Conservation (phyloP, 805 yeast species). For the Candida taoyuanica region DNA sequence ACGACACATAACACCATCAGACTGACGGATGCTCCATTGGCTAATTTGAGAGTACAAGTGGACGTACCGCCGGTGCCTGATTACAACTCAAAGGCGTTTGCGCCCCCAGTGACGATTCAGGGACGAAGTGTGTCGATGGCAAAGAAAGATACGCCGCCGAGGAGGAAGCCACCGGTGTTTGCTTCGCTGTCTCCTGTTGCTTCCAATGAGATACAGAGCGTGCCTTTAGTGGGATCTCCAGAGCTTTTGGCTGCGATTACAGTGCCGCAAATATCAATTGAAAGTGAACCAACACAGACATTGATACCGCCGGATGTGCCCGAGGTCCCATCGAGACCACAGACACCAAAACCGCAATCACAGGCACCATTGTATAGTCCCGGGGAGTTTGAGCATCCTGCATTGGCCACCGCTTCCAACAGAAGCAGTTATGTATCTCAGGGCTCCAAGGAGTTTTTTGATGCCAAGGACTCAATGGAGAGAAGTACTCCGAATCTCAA, state of each 20-base stretch:
- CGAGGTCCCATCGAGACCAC: slow-evolving; percentile 4
- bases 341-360: slow-evolving; percentile 6
- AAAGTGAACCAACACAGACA: too few relatives aligned
- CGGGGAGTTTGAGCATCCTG: slow-evolving; percentile 1
- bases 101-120: slow-evolving; percentile 27
- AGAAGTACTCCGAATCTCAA: slow-evolving; percentile 3
- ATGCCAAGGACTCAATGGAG: slow-evolving; percentile 11
- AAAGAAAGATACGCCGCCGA: slow-evolving; percentile 17
- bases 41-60: slow-evolving; percentile 13
- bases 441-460: slow-evolving; percentile 16
- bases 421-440: slow-evolving; percentile 7
- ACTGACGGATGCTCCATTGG: slow-evolving; percentile 10
- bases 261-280: too few relatives aligned
- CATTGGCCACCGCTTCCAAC: neutral
- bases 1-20: slow-evolving; percentile 3
- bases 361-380: slow-evolving; percentile 5
- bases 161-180: slow-evolving; percentile 27
- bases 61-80: slow-evolving; percentile 27
- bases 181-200: too few relatives aligned
- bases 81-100: slow-evolving; percentile 20
- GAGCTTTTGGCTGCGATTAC: too few relatives aligned
- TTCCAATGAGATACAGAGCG: too few relatives aligned
- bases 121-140: slow-evolving; percentile 24
- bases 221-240: too few relatives aligned
- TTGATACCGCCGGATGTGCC: too few relatives aligned